phyloP scores from a whole-genome alignment of 495 filamentous ascomycete genomes.

The Podospora fimiseda region DNA sequence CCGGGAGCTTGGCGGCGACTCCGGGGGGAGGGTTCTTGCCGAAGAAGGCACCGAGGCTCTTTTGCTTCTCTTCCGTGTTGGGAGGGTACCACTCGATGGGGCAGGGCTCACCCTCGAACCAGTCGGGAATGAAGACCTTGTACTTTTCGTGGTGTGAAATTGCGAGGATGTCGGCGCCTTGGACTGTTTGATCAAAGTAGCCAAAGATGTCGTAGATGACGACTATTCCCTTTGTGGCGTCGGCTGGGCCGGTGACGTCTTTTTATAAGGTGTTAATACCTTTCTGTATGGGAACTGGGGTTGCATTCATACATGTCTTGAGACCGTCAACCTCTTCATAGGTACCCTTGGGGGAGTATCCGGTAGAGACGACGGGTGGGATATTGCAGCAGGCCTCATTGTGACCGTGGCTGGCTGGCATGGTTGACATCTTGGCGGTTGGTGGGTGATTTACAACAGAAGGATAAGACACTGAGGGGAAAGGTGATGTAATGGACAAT shows the following conservation, averaged over 20 bases:
- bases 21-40: constrained; percentile 54
- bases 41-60: constrained; percentile 74
- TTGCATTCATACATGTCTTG: constrained; percentile 58
- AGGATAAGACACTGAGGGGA: background rate
- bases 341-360: constrained; percentile 59
- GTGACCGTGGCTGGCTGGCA: constrained; percentile 46
- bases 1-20: constrained; percentile 56
- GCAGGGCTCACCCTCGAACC: constrained; percentile 54
- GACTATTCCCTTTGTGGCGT: constrained; percentile 54
- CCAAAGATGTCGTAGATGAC: constrained; percentile 69
- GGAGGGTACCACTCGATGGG: constrained; percentile 66
- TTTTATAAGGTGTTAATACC: background rate
- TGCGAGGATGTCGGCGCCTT: constrained; percentile 66
- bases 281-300: background rate
- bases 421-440: constrained; percentile 43
- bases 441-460: background rate
- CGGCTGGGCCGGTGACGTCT: constrained; percentile 57
- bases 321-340: constrained; percentile 58
- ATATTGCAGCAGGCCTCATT: constrained; percentile 62
- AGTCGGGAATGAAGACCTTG: constrained; percentile 64
- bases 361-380: constrained; percentile 56
- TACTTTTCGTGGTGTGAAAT: constrained; percentile 48
- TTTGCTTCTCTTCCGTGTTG: constrained; percentile 69
- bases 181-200: constrained; percentile 60
- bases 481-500: background rate